Evolutionary conservation across 805 yeast genomes (phyloP).

Genomic region (Torulaspora franciscae): DNA sequence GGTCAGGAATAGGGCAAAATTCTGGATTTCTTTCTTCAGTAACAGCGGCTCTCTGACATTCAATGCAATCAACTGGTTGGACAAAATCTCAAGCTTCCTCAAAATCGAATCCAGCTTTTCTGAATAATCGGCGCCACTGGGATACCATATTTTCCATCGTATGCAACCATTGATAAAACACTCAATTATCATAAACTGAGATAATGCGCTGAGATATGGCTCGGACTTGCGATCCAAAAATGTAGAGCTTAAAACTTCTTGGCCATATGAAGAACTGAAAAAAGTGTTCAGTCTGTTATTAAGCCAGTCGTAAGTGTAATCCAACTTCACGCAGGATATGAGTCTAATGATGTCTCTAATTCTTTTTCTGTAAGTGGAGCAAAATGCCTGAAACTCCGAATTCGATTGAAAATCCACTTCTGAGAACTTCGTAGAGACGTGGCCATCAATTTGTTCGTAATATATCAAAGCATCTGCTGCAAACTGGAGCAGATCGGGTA

Average conservation of each 20-base stretch:
- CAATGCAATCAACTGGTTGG: slow-evolving; percentile 70
- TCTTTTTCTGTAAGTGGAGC: slow-evolving; percentile 73
- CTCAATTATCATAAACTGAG: slow-evolving; percentile 83
- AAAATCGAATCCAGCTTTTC: slow-evolving; percentile 50
- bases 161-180: slow-evolving; percentile 87
- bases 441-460: slow-evolving; percentile 64
- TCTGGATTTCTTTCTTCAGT: slow-evolving; percentile 80
- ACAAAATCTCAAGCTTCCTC: slow-evolving; percentile 58
- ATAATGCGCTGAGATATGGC: slow-evolving; percentile 68
- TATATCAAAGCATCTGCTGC: slow-evolving; percentile 75
- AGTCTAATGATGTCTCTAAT: slow-evolving; percentile 89
- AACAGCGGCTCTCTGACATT: slow-evolving; percentile 75
- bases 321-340: slow-evolving; percentile 78
- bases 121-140: slow-evolving; percentile 37
- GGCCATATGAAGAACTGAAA: slow-evolving; percentile 67
- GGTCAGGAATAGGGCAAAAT: slow-evolving; percentile 91
- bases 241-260: slow-evolving; percentile 51
- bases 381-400: slow-evolving; percentile 71
- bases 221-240: slow-evolving; percentile 54
- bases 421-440: slow-evolving; percentile 58
- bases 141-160: slow-evolving; percentile 93
- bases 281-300: slow-evolving; percentile 66
- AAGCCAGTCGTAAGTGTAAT: slow-evolving; percentile 77
- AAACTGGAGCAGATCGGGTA: slow-evolving; percentile 63
- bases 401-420: slow-evolving; percentile 85